Evolutionary conservation across 176 grass and related monocot species (phyloP).

Genomic region (Aegilops sharonensis): DNA sequence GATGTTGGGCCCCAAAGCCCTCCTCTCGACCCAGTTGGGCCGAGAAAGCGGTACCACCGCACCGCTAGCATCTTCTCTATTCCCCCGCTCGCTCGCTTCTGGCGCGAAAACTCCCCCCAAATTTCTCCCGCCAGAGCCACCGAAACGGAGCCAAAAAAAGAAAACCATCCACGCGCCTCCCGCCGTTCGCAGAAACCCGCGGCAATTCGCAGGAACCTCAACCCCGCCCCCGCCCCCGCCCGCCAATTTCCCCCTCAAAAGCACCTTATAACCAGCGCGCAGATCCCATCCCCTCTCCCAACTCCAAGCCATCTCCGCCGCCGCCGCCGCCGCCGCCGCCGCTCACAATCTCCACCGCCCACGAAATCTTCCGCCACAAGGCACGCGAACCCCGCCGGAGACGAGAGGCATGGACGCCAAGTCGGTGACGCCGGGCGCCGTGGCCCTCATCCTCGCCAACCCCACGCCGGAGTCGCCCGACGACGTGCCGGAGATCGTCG

Average conservation of each 20-base stretch:
- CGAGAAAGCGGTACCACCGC: not conserved
- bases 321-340: not conserved
- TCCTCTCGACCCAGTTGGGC: not conserved
- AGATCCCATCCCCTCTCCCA: conserved; percentile 2
- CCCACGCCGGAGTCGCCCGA: conserved; percentile 37
- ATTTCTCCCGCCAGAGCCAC: conserved; percentile 31
- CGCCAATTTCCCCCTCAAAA: conserved; percentile 29
- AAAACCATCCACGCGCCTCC: conserved; percentile 7
- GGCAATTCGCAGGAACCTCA: conserved; percentile 14
- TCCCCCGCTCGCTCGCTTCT: not conserved
- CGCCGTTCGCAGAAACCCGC: not conserved
- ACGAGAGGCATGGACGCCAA: conserved; percentile 29
- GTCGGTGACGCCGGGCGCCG: conserved; percentile 48
- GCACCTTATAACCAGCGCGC: conserved; percentile 36
- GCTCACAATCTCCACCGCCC: conserved; percentile 1
- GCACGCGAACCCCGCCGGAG: not conserved
- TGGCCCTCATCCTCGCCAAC: conserved; percentile 55
- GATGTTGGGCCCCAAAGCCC: not conserved
- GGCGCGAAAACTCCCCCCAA: conserved; percentile 31
- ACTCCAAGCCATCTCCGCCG: conserved; percentile 20
- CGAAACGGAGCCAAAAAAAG: conserved; percentile 30
- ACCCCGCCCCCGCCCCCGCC: conserved; percentile 5
- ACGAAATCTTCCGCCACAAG: not conserved
- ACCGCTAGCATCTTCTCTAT: too few relatives aligned
- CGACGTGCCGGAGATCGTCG: conserved; percentile 54